These are phyloP conservation scores for Pyrenochaeta sp. DNA, from an alignment of 2,329 filamentous ascomycete genomes.

Conservation along the genomic window DNA sequence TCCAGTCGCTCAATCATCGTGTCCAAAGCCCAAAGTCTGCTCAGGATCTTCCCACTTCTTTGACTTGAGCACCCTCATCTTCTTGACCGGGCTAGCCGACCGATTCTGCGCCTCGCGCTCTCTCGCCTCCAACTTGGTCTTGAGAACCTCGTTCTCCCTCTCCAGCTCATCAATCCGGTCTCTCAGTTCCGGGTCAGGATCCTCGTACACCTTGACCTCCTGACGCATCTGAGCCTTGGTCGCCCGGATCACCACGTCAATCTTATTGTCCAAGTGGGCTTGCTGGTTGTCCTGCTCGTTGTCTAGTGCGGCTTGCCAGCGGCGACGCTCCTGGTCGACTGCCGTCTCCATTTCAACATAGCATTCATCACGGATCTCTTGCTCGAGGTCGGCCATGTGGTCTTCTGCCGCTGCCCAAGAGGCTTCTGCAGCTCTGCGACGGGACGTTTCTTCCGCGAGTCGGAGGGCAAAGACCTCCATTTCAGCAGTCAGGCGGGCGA, in stretches of 20 bases:
- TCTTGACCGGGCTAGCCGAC: slow-evolving; percentile 56
- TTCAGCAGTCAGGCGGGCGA: slow-evolving; percentile 78
- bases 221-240: slow-evolving; percentile 46
- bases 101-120: slow-evolving; percentile 50
- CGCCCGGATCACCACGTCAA: slow-evolving; percentile 73
- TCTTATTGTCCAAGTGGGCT: slow-evolving; percentile 86
- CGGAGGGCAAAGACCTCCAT: slow-evolving; percentile 76
- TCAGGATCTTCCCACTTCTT: slow-evolving; percentile 56
- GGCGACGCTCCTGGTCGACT: slow-evolving; percentile 74
- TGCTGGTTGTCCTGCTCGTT: slow-evolving; percentile 80
- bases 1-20: slow-evolving; percentile 19
- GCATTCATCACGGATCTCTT: slow-evolving; percentile 87
- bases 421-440: slow-evolving; percentile 74
- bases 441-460: slow-evolving; percentile 73
- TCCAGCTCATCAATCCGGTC: slow-evolving; percentile 51
- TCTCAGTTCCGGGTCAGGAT: slow-evolving; percentile 48
- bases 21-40: slow-evolving; percentile 19
- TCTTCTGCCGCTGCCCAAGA: slow-evolving; percentile 71
- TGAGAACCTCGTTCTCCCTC: slow-evolving; percentile 52
- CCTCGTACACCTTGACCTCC: slow-evolving; percentile 54
- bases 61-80: slow-evolving; percentile 58
- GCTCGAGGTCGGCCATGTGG: slow-evolving; percentile 77
- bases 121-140: slow-evolving; percentile 47
- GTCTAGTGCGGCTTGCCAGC: slow-evolving; percentile 82
- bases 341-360: slow-evolving; percentile 83